Base-by-base conservation (phyloP, 2,329 filamentous ascomycete species). In the Biscogniauxia mediterranea region DNA sequence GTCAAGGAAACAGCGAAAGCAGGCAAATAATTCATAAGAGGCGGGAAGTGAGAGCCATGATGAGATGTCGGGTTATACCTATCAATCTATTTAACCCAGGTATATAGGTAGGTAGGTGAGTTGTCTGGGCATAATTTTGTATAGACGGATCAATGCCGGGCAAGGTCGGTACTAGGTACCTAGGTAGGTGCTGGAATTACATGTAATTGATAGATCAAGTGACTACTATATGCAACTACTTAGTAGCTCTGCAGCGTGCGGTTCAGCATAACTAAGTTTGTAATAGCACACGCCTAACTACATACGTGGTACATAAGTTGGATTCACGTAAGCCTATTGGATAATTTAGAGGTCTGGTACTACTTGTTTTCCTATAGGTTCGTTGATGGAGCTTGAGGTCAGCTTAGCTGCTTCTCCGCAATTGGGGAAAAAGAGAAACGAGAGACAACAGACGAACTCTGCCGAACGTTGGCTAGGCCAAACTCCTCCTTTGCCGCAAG, bases 1-100 rank as follows among this genome's bases (percentile, higher is more conserved):
- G 5, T 73, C 73, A 46, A 68, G 70, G 42, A 67, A 68, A 56
- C 71, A 73, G 57, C 66, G 68, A 21, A 75, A 75, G 66, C 74
- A 74, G 61, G 65, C 70, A 5, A 64, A 68, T 57, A 66, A 65
- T 21, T 54, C 55, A 42, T 25, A 20, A 52, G 25, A 19, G 4
- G 20, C 11, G 38, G 57, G 17, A 52, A 25, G 15, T 59, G 52
- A 46, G 38, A 13, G 28, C 11, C 28, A 32, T 32, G 28, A 32
- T 4, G 28, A 46, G 28, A 46, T 46, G 17, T 46, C 13, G 13
- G 17, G 5, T n/a, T 46, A 46, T 46, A n/a, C 23, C 23, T 23
- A 23, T 23, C 23, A 23, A 23, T 23, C 23, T 23, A 23, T 23
- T 23, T 2, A 23, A 23, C 23, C 23, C 23, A 55, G 32, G 7